Evolutionary conservation across 352 stramenopile species (phyloP).

Genomic region (Saprolegnia parasitica): DNA sequence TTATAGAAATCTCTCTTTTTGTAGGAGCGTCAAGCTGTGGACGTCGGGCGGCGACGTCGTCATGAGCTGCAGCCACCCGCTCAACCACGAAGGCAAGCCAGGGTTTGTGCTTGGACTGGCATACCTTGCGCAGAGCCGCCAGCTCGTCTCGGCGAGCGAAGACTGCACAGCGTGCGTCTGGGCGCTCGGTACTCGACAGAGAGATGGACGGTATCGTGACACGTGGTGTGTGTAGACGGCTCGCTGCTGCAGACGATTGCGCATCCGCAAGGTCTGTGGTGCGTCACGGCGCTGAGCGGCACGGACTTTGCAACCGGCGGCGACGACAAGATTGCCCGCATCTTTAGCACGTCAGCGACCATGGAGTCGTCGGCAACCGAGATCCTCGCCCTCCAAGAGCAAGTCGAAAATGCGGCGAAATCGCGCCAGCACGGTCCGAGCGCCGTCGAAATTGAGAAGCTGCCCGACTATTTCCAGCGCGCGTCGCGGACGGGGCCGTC

Average conservation of each 20-base stretch:
- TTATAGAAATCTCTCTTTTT: neutral
- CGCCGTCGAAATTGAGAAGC: slow-evolving; percentile 89
- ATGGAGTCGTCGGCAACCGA: slow-evolving; percentile 61
- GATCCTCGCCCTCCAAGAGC: slow-evolving; percentile 52
- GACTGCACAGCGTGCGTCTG: slow-evolving; percentile 80
- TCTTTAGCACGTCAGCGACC: slow-evolving; percentile 83
- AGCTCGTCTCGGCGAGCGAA: slow-evolving; percentile 73
- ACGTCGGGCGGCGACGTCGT: slow-evolving; percentile 58
- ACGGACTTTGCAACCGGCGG: slow-evolving; percentile 91
- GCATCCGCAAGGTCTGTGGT: slow-evolving; percentile 83
- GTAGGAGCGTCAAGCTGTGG: slow-evolving; percentile 57
- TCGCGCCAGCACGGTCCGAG: slow-evolving; percentile 76
- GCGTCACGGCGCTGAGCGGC: slow-evolving; percentile 66
- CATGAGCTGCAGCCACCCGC: slow-evolving; percentile 61
- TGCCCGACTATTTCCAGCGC: slow-evolving; percentile 91
- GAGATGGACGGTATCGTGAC: slow-evolving; percentile 21
- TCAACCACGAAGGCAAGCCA: slow-evolving; percentile 78
- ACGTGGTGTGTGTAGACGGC: slow-evolving; percentile 39
- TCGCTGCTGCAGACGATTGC: slow-evolving; percentile 69
- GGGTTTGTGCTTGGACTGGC: slow-evolving; percentile 72
- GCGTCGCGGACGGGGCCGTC: slow-evolving; percentile 65
- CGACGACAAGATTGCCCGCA: slow-evolving; percentile 89
- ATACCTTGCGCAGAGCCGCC: slow-evolving; percentile 45
- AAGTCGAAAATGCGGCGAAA: slow-evolving; percentile 52
- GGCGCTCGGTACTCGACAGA: slow-evolving; percentile 32